Base-by-base conservation (phyloP, 805 yeast species). In the Limtongia smithiae region DNA sequence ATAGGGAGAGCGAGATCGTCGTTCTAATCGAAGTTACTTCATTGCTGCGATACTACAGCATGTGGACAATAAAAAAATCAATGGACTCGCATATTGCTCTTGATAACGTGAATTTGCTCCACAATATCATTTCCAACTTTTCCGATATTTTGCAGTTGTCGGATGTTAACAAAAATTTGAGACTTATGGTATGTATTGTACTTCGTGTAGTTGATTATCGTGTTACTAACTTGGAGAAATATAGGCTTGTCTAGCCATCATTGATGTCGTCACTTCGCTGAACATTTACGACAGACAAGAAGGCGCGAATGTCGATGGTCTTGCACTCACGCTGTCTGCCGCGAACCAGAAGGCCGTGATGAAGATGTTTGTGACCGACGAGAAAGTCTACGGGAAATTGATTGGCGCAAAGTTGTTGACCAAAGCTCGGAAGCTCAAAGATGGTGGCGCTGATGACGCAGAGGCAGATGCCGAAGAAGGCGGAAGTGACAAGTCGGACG, bases 1-100 rank as follows among this genome's bases (percentile, higher is more conserved):
- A 25, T 5, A 38, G 28, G 21, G 33, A 37, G 21, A 37, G 38
- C 6, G 45, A 41, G 7, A 30, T 28, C 9, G 48, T 20, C 4
- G 20, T 36, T 12, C 28, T 50, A 25, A 25, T 24, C 9, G 31
- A 41, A 7, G 41, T 50, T 2, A 22, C 46, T n/a, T 17, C 28
- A 18, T 22, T 37, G 4, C 31, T 50, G 18, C 43, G 54, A 14
- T 51, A 42, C 41, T 50, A 14, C 37, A 31, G 46, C 1, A 18
- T 54, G 37, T 54, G 58, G 58, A 40, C 36, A 25, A 41, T 45
- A 15, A 48, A 51, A 25, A 20, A 42, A 6, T 46, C 50, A 4
- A 38, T 53, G 33, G 33, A 36, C 14, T 17, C 33, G 39, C 36
- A 37, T n/a, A 43, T 47, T 7, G 34, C 25, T 18, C 15, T 38